These are phyloP conservation scores for Macrophomina phaseolina DNA, from an alignment of 2,329 filamentous ascomycete species.

Conservation along the genomic window DNA sequence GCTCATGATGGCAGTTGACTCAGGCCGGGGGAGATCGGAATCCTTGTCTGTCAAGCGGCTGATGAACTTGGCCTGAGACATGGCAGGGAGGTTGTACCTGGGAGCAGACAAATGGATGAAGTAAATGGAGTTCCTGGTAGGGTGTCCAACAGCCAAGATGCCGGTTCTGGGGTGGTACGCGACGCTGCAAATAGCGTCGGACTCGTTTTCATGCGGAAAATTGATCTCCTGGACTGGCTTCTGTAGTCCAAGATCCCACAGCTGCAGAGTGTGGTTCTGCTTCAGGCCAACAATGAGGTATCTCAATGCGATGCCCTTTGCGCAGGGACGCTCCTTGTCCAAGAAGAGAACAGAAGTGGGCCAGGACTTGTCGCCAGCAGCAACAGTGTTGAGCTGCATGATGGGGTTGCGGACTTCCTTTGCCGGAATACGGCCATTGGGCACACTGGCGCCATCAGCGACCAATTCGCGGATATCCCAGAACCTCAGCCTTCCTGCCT, in stretches of 20 bases:
- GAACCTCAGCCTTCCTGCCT: constrained; percentile 94
- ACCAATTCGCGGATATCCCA: constrained; percentile 88
- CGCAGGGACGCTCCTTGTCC: constrained; percentile 93
- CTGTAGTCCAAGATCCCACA: constrained; percentile 95
- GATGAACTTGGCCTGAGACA: constrained; percentile 89
- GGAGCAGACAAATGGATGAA: constrained; percentile 95
- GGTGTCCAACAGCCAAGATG: constrained; percentile 93
- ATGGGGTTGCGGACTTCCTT: constrained; percentile 85
- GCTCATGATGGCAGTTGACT: constrained; percentile 96
- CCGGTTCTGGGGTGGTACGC: constrained; percentile 91
- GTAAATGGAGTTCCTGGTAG: constrained; percentile 96
- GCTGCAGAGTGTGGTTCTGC: constrained; percentile 97
- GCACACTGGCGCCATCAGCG: constrained; percentile 45
- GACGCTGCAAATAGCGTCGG: constrained; percentile 96
- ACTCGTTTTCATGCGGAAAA: constrained; percentile 93
- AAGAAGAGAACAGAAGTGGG: constrained; percentile 95
- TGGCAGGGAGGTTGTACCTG: constrained; percentile 79
- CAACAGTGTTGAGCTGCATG: constrained; percentile 84
- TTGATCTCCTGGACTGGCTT: constrained; percentile 98
- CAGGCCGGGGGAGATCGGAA: constrained; percentile 75
- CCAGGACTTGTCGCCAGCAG: constrained; percentile 91
- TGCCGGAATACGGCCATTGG: constrained; percentile 37
- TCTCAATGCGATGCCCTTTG: constrained; percentile 84
- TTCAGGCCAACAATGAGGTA: constrained; percentile 99
- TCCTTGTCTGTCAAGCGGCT: constrained; percentile 69